Conservation (phyloP, 2,329 filamentous ascomycete genomes). For the Westerdykella ornata region DNA sequence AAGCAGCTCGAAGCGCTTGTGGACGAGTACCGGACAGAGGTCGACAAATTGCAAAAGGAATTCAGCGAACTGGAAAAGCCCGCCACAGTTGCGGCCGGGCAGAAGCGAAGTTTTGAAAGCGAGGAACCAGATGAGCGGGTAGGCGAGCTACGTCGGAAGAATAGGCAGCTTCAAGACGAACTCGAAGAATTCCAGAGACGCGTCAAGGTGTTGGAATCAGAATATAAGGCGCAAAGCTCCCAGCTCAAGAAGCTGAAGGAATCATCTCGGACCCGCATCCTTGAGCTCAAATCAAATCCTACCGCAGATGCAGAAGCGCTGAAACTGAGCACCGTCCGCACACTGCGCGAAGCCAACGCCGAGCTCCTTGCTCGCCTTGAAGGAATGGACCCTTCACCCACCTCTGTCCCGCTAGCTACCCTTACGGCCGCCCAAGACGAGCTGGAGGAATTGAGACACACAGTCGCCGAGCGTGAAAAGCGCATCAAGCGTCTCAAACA, state of each 20-base stretch:
- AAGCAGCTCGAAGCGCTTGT: constrained; percentile 78
- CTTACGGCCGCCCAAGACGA: constrained; percentile 70
- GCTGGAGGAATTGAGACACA: constrained; percentile 52
- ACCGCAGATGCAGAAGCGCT: constrained; percentile 79
- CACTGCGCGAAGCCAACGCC: constrained; percentile 74
- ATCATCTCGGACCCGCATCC: constrained; percentile 69
- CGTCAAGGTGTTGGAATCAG: constrained; percentile 64
- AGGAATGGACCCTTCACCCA: constrained; percentile 27
- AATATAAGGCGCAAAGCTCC: constrained; percentile 63
- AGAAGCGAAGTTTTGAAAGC: constrained; percentile 58
- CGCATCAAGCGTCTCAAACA: constrained; percentile 79
- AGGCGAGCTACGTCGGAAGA: constrained; percentile 79
- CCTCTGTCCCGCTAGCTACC: constrained; percentile 68
- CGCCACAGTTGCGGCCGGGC: constrained; percentile 41
- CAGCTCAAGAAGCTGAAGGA: constrained; percentile 64
- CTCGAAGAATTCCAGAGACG: constrained; percentile 63
- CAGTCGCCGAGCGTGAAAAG: constrained; percentile 63
- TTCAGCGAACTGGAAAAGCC: constrained; percentile 59
- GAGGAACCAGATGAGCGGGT: constrained; percentile 61
- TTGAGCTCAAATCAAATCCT: constrained; percentile 86
- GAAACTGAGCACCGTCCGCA: constrained; percentile 71
- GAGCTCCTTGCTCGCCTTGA: constrained; percentile 70
- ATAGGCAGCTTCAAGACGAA: constrained; percentile 75
- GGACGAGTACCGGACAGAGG: constrained; percentile 76
- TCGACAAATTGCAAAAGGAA: constrained; percentile 66